Percentiles rank a stretch among this genome's conserved stretches.
Evolutionary conservation across 2,329 filamentous ascomycete species (phyloP).

Genomic region (Nigrograna mackinnonii): DNA sequence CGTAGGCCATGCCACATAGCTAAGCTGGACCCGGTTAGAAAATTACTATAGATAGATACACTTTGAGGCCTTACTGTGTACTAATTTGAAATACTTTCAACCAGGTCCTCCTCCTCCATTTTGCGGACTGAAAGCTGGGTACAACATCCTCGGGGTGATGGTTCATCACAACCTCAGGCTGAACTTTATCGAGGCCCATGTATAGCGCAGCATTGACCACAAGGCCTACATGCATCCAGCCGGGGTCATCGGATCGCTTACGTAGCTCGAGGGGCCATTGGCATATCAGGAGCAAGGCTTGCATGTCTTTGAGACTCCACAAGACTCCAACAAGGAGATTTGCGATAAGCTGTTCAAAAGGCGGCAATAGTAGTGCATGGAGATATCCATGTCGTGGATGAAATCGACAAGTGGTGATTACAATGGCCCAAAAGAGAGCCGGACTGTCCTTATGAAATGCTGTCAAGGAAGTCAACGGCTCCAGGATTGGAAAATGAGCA

Average conservation of each 20-base stretch:
- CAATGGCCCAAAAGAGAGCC: conserved; percentile 7
- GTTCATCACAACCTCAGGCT: conserved; percentile 8
- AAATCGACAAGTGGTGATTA: conserved; percentile 3
- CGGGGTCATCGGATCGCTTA: conserved; percentile 5
- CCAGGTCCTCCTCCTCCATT: conserved; percentile 6
- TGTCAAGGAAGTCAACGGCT: conserved; percentile 5
- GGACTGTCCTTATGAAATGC: conserved; percentile 2
- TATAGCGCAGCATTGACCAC: conserved; percentile 11
- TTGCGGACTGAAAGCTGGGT: background rate
- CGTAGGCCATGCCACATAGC: background rate
- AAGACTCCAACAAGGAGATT: conserved; percentile 1
- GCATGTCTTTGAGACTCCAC: conserved; percentile 8
- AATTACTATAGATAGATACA: too few relatives aligned
- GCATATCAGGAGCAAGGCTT: conserved; percentile 10
- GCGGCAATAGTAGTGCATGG: conserved; percentile 1
- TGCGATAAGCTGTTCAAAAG: conserved; percentile 2
- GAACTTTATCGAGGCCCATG: conserved; percentile 10
- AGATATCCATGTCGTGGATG: conserved; percentile 4
- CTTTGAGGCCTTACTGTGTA: conserved; percentile 7
- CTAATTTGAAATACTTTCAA: conserved; percentile 7
- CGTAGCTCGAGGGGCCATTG: conserved; percentile 11
- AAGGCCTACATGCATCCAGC: conserved; percentile 7
- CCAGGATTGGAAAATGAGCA: conserved; percentile 6
- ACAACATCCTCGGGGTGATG: conserved; percentile 1
- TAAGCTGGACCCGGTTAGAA: background rate